Conservation (phyloP, 768 basidiomycete species). For the Naganishia onofrii region DNA sequence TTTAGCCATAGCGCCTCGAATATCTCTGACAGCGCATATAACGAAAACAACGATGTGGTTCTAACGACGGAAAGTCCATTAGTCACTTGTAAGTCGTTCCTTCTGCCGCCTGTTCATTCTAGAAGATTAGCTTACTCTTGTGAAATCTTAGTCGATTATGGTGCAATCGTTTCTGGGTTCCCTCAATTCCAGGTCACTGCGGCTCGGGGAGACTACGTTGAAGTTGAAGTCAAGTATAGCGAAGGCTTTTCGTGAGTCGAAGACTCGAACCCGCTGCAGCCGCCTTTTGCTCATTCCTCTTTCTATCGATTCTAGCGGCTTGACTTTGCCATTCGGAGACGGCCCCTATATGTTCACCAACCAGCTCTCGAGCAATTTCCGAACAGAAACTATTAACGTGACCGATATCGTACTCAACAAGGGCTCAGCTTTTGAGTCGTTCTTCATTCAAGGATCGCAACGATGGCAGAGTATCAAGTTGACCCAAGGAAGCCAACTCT, state of each 20-base stretch:
- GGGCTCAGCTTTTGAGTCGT: not conserved
- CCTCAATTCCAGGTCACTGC: not conserved
- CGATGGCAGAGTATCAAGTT: not conserved
- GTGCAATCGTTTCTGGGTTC: not conserved
- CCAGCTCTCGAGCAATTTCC: slow-evolving; percentile 4
- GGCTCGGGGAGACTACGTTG: not conserved
- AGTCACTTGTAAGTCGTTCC: not conserved
- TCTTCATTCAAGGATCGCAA: slow-evolving; percentile 15
- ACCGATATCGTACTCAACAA: slow-evolving; percentile 1
- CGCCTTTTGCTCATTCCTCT: not conserved
- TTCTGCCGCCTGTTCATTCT: not conserved
- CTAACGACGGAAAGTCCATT: not conserved
- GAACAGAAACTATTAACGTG: not conserved
- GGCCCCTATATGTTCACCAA: slow-evolving; percentile 5
- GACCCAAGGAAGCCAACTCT: not conserved
- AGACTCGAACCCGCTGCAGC: not conserved
- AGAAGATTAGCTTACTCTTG: not conserved
- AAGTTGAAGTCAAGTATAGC: not conserved
- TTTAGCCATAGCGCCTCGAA: not conserved
- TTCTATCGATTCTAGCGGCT: not conserved
- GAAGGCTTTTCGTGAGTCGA: slow-evolving; percentile 8
- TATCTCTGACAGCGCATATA: not conserved
- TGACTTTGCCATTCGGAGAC: not conserved
- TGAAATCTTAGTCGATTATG: not conserved
- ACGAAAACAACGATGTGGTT: not conserved